Percentiles rank a stretch among this genome's conserved stretches.
These are phyloP conservation scores for Sporobolomyces phaffii DNA, from an alignment of 768 basidiomycete genomes.

Conservation along the genomic window DNA sequence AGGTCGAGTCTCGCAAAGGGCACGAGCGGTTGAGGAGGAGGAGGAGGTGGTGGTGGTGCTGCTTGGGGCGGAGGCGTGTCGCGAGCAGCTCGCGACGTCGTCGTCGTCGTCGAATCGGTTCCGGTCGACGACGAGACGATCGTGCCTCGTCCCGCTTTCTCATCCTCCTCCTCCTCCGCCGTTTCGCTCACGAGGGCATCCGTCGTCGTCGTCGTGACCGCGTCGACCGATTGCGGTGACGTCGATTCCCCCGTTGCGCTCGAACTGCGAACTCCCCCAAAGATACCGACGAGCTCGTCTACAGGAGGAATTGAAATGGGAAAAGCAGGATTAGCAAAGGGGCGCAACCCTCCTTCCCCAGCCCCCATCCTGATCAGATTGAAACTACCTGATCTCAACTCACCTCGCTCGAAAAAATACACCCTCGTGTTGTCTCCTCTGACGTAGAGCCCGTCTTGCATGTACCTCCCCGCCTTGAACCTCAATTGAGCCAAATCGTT, in stretches of 20 bases:
- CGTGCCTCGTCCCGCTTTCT: too few species aligned
- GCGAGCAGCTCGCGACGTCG: too few species aligned
- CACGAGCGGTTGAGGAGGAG: background rate
- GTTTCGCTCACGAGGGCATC: background rate
- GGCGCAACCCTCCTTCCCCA: too few species aligned
- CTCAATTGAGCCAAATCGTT: constrained; percentile 90
- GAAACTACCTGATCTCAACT: too few species aligned
- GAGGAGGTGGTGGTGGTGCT: too few species aligned
- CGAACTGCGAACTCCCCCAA: constrained; percentile 46
- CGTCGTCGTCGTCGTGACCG: background rate
- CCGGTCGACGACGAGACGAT: too few species aligned
- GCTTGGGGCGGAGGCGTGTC: too few species aligned
- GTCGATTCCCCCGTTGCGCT: too few species aligned
- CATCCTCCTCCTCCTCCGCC: too few species aligned
- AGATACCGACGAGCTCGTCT: constrained; percentile 61
- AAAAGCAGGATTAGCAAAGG: background rate
- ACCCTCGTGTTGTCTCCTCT: constrained; percentile 95
- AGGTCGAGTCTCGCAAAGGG: constrained; percentile 54
- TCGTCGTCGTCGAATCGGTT: too few species aligned
- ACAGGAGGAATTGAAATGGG: background rate
- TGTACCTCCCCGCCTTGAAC: constrained; percentile 70
- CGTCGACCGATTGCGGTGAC: background rate
- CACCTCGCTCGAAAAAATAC: constrained; percentile 89
- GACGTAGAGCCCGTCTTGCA: constrained; percentile 90
- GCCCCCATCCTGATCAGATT: too few species aligned